Conservation (phyloP, 2,329 filamentous ascomycete genomes). For the Teratosphaeriaceae sp. region DNA sequence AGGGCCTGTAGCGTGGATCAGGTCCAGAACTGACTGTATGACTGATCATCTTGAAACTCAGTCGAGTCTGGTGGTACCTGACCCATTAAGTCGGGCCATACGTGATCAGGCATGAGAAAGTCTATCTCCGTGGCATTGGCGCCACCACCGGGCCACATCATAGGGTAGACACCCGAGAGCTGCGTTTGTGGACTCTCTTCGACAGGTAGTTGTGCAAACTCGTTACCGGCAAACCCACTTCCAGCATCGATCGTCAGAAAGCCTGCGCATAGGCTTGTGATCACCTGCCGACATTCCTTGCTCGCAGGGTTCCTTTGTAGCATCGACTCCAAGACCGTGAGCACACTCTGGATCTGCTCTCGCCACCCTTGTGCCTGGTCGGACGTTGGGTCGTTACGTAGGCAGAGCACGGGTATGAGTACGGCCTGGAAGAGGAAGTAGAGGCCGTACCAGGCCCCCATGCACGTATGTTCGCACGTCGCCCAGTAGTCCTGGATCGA, state of each 20-base stretch:
- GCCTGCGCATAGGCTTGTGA: conserved; percentile 35
- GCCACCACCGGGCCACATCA: conserved; percentile 47
- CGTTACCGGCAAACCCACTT: not conserved
- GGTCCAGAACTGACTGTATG: too few species aligned
- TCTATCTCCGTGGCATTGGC: conserved; percentile 17
- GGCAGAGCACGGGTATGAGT: conserved; percentile 43
- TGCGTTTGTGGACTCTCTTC: conserved; percentile 39
- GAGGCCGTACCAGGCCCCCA: conserved; percentile 42
- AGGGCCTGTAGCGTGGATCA: too few species aligned
- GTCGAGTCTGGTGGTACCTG: conserved; percentile 11
- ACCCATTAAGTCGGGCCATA: conserved; percentile 16
- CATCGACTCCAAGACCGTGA: conserved; percentile 34
- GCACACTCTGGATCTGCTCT: conserved; percentile 33
- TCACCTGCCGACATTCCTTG: conserved; percentile 37
- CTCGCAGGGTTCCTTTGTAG: conserved; percentile 35
- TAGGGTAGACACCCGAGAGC: conserved; percentile 37
- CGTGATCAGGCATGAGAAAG: conserved; percentile 17
- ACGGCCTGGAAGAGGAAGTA: conserved; percentile 47
- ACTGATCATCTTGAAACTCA: not conserved
- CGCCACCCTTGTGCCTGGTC: conserved; percentile 35
- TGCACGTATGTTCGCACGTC: conserved; percentile 31
- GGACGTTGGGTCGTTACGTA: conserved; percentile 38
- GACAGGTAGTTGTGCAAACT: conserved; percentile 11
- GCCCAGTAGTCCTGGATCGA: conserved; percentile 36
- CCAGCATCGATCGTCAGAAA: conserved; percentile 19